Conservation (phyloP, 2,329 filamentous ascomycete species). For the Fonsecaea monophora region DNA sequence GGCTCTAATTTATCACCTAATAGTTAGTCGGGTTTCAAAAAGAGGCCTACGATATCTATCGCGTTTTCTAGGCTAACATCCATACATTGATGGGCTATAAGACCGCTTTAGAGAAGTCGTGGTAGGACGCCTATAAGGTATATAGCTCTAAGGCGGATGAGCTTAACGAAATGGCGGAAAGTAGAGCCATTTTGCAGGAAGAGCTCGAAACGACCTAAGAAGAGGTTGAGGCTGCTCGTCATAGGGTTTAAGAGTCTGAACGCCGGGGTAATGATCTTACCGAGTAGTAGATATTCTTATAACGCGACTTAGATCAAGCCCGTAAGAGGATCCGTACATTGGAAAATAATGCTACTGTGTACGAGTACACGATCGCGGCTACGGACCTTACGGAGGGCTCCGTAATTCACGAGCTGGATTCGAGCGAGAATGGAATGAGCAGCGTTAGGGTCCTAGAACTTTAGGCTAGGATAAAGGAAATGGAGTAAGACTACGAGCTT, state of each 20-base stretch:
- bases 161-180: background rate
- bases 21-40: background rate
- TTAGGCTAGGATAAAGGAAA: background rate
- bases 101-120: background rate
- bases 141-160: background rate
- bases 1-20: background rate
- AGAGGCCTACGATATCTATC: background rate
- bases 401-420: background rate
- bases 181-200: background rate
- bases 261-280: background rate
- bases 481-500: too few relatives aligned
- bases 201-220: background rate
- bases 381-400: background rate
- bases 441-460: background rate
- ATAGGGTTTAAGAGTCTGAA: background rate
- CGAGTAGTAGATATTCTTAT: background rate
- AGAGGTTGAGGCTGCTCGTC: background rate
- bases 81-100: background rate
- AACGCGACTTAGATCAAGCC: background rate
- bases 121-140: background rate
- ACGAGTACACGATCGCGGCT: background rate
- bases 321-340: background rate
- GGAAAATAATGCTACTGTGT: background rate
- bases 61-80: background rate
- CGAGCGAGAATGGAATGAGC: background rate